phyloP scores from a whole-genome alignment of 805 yeast species.

The Candida lessepsii region DNA sequence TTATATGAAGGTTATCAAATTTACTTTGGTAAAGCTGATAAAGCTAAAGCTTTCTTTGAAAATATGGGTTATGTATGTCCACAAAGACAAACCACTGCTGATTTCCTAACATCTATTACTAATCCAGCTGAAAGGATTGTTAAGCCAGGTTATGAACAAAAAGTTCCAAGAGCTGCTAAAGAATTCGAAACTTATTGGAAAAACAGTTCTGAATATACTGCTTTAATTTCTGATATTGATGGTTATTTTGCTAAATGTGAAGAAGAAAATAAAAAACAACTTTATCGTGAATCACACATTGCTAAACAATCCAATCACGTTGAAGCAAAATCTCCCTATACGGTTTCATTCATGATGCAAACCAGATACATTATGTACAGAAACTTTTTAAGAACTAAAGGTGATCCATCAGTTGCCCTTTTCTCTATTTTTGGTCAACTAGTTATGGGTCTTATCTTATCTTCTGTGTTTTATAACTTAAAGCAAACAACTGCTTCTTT shows the following conservation, averaged over 20 bases:
- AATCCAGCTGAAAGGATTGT: slow-evolving; percentile 59
- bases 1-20: slow-evolving; percentile 48
- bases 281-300: slow-evolving; percentile 23
- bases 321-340: slow-evolving; percentile 34
- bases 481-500: slow-evolving; percentile 52
- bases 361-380: slow-evolving; percentile 51
- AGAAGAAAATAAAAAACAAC: slow-evolving; percentile 14
- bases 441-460: slow-evolving; percentile 57
- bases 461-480: slow-evolving; percentile 58
- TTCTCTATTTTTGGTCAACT: slow-evolving; percentile 52
- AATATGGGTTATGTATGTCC: slow-evolving; percentile 65
- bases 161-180: slow-evolving; percentile 52
- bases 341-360: slow-evolving; percentile 49
- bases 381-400: slow-evolving; percentile 52
- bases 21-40: slow-evolving; percentile 42
- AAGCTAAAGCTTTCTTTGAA: slow-evolving; percentile 49
- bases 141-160: slow-evolving; percentile 47
- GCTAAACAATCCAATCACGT: slow-evolving; percentile 43
- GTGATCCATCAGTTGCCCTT: slow-evolving; percentile 56
- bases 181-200: slow-evolving; percentile 64
- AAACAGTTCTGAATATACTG: slow-evolving; percentile 48
- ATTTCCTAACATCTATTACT: slow-evolving; percentile 62
- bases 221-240: slow-evolving; percentile 42
- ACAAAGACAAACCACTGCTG: slow-evolving; percentile 64
- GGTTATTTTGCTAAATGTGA: slow-evolving; percentile 32